Percentiles rank a stretch among this genome's conserved stretches.
phyloP scores from a whole-genome alignment of 257 asterid species.

The Salvia miltiorrhiza region DNA sequence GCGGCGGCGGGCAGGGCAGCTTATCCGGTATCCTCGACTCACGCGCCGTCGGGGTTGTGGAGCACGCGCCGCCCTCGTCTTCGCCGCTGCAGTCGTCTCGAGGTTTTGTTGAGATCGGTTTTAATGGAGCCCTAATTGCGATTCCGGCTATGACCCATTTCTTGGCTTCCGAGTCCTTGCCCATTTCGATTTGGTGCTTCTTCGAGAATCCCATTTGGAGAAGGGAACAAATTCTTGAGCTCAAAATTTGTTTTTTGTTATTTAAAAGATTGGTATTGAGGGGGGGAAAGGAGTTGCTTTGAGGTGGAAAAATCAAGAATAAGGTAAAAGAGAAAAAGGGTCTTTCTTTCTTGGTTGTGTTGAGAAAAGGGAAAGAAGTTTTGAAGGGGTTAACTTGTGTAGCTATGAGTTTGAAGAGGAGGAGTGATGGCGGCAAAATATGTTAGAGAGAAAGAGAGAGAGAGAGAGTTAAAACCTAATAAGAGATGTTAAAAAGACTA shows the following conservation, averaged over 20 bases:
- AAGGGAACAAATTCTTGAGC: background rate
- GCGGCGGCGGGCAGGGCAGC: slow-evolving; percentile 74
- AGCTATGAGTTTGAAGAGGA: slow-evolving; percentile 24
- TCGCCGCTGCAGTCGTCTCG: slow-evolving; percentile 34
- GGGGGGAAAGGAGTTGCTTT: background rate
- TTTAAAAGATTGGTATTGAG: background rate
- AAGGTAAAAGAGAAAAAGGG: slow-evolving; percentile 43
- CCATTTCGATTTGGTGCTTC: slow-evolving; percentile 44
- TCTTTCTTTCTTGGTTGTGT: slow-evolving; percentile 6
- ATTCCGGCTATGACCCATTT: slow-evolving; percentile 73
- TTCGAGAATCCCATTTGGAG: slow-evolving; percentile 57
- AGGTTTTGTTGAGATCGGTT: slow-evolving; percentile 45
- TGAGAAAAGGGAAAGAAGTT: background rate
- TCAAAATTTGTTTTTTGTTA: background rate
- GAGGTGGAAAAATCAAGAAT: slow-evolving; percentile 24
- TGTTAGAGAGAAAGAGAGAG: background rate
- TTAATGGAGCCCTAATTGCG: slow-evolving; percentile 53
- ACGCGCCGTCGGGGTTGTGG: slow-evolving; percentile 82
- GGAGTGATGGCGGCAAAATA: slow-evolving; percentile 52
- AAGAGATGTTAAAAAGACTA: slow-evolving; percentile 10
- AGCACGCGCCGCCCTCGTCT: slow-evolving; percentile 31
- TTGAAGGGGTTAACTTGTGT: slow-evolving; percentile 9
- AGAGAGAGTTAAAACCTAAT: slow-evolving; percentile 6
- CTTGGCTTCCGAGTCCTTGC: slow-evolving; percentile 46
- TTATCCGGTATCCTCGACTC: slow-evolving; percentile 63